These are phyloP conservation scores for Cyclotella cryptica DNA, from an alignment of 108 stramenopile genomes.

Conservation along the genomic window DNA sequence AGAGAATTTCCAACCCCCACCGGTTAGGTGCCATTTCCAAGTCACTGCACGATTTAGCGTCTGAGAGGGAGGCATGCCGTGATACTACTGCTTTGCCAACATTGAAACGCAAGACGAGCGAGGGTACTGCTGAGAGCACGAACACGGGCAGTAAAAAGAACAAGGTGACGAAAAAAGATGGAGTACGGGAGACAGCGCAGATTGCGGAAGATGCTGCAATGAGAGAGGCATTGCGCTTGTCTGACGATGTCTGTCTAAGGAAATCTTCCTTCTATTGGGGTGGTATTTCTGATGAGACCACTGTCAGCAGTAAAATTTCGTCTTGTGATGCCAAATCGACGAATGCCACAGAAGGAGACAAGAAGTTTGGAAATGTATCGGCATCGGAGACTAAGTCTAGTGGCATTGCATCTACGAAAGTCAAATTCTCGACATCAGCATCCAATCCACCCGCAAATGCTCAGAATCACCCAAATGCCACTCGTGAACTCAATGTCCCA, in stretches of 20 bases:
- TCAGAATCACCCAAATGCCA: neutral
- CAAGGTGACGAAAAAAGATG: neutral
- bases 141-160: neutral
- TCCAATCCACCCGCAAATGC: no score
- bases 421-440: no score
- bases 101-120: constrained; percentile 12
- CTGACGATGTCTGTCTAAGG: neutral
- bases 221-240: neutral
- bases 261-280: constrained; percentile 7
- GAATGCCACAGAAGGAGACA: neutral
- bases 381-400: neutral
- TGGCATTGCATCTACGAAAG: neutral
- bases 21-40: constrained; percentile 50
- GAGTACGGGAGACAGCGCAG: no score
- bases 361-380: neutral
- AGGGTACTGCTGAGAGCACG: neutral
- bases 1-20: constrained; percentile 77
- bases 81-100: neutral
- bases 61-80: constrained; percentile 49
- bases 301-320: no score
- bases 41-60: constrained; percentile 56
- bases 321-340: neutral
- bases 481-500: neutral
- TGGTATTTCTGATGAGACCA: neutral
- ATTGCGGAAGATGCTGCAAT: neutral